A percentile compares a stretch with the other conserved stretches of the same genome.
Conservation (phyloP, 1,284 basidiomycete species). For the Sporisorium iseilematis-ciliati region DNA sequence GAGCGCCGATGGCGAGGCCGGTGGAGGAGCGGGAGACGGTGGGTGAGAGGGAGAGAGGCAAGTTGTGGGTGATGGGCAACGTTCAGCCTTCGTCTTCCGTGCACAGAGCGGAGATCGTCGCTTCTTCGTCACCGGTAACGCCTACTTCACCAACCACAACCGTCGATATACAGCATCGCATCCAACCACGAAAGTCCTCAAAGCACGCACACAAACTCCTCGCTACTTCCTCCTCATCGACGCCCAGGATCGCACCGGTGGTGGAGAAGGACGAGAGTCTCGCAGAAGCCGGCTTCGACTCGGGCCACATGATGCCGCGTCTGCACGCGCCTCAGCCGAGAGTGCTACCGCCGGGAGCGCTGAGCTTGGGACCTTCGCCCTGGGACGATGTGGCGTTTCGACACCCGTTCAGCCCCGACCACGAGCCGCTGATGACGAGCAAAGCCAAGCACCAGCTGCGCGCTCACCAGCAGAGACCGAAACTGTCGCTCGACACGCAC, state of each 20-base stretch:
- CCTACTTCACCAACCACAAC: neutral
- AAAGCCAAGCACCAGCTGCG: slow-evolving; percentile 18
- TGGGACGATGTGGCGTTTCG: slow-evolving; percentile 22
- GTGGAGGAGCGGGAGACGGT: slow-evolving; percentile 33
- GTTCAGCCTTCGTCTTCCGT: slow-evolving; percentile 5
- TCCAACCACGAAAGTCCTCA: slow-evolving; percentile 25
- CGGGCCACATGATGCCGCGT: neutral
- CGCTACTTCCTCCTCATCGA: neutral
- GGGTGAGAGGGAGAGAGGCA: slow-evolving; percentile 28
- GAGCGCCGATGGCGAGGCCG: slow-evolving; percentile 10
- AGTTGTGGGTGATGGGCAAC: slow-evolving; percentile 48
- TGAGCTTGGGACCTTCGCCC: slow-evolving; percentile 26
- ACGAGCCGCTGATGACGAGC: slow-evolving; percentile 16
- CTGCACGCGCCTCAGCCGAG: neutral
- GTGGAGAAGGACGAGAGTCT: slow-evolving; percentile 15
- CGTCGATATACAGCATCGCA: neutral
- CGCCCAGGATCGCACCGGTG: slow-evolving; percentile 5
- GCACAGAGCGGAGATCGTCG: neutral
- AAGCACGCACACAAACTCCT: neutral
- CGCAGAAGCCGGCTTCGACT: neutral
- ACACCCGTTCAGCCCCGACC: slow-evolving; percentile 22
- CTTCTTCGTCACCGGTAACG: neutral
- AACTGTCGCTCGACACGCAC: slow-evolving; percentile 27
- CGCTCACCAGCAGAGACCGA: slow-evolving; percentile 6
- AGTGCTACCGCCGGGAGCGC: slow-evolving; percentile 22